Evolutionary conservation across 164 flowering plant genomes (phyloP), one percentile per base, ranked within the genome.

Genomic region (Liriodendron chinense): DNA sequence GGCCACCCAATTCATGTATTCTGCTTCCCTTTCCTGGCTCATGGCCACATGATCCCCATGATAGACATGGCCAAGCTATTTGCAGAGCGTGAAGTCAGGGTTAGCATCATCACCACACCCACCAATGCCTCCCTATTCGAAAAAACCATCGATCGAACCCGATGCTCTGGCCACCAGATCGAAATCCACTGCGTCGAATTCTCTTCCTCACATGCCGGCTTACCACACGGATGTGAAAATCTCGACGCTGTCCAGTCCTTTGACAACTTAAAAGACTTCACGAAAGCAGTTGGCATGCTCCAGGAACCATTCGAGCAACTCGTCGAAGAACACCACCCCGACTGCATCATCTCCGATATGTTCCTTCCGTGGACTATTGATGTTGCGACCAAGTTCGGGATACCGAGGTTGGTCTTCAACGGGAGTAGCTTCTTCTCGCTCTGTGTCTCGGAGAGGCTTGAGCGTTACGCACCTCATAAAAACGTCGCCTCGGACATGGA

Each of bases 271-370:
- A 16, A 5, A 10, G 16, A 16, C 14, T 53, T 53, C 57, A 10
- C 8, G 14, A 53, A 53, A 10, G 57, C 57, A 10, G 14, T 53
- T 16, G 57, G 2, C 57, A 9, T 10, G 10, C 47, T 47, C 50
- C 48, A 18, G 16, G 63, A 43, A 86, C 87, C 5, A 28, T 67
- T 86, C 25, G 75, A 79, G 62, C 43, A 57, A 0, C 76, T 81
- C n/a, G 63, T 84, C n/a, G 10, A 23, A 22, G 26, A 83, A 24
- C 69, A 9, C 3, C 71, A 22, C n/a, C 89, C 89, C 16, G 77
- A 82, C 34, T 86, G 88, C 78, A 70, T 88, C 22, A 79, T 88
- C 24, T 75, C 84, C 14, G 88, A 86, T 65, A 65, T 71, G 70
- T 84, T 81, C 65, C 80, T 80, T 47, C 80, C 84, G 0, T 88